phyloP scores from a whole-genome alignment of 805 yeast genomes.

The Torulaspora microellipsoides region DNA sequence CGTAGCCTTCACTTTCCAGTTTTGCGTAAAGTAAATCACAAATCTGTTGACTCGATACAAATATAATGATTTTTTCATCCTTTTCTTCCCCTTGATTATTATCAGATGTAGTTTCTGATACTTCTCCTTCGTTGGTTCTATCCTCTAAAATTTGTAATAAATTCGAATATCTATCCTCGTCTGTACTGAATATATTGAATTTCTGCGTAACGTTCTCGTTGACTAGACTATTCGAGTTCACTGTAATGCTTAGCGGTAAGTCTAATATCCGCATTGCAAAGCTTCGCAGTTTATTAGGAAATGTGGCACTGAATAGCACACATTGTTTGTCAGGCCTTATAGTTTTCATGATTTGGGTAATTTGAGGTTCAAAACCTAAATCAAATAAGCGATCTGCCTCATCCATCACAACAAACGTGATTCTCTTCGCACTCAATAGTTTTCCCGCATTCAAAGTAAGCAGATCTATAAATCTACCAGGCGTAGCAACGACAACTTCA shows the following conservation, averaged over 20 bases:
- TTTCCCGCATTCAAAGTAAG: conserved; percentile 79
- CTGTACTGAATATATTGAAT: conserved; percentile 54
- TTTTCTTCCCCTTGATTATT: conserved; percentile 29
- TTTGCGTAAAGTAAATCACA: conserved; percentile 67
- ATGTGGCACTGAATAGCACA: conserved; percentile 90
- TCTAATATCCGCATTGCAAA: conserved; percentile 62
- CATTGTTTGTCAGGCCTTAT: conserved; percentile 85
- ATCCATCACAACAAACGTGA: conserved; percentile 82
- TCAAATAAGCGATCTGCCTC: conserved; percentile 98
- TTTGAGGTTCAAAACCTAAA: conserved; percentile 96
- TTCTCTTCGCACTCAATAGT: conserved; percentile 55
- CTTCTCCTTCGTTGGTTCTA: conserved; percentile 9
- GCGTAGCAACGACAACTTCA: conserved; percentile 85
- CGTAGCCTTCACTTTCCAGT: conserved; percentile 45
- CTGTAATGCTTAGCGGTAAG: conserved; percentile 68
- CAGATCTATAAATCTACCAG: conserved; percentile 89
- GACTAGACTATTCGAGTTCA: conserved; percentile 77
- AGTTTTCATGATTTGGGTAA: conserved; percentile 68
- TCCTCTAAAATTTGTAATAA: conserved; percentile 54
- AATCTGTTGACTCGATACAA: conserved; percentile 82
- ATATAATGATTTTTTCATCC: conserved; percentile 59
- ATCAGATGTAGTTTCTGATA: background rate
- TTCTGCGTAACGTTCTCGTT: conserved; percentile 74
- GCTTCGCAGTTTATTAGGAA: conserved; percentile 72
- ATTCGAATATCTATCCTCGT: conserved; percentile 51